These are phyloP conservation scores for Myxozyma geophila DNA, from an alignment of 805 yeast genomes.

Conservation along the genomic window DNA sequence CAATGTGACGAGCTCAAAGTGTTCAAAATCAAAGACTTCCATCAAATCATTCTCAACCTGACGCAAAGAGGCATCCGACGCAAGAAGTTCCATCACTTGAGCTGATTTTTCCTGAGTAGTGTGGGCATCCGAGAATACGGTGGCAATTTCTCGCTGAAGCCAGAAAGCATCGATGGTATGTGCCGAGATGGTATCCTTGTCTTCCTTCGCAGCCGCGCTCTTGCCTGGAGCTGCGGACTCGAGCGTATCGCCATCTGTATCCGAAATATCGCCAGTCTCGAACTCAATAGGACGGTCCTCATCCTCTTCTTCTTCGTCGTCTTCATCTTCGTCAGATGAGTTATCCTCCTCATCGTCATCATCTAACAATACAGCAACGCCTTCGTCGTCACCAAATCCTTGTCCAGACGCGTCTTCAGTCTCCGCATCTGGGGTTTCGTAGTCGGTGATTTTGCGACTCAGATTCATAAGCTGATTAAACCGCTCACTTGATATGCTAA, in stretches of 20 bases:
- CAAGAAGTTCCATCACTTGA: slow-evolving; percentile 50
- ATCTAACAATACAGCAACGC: slow-evolving; percentile 52
- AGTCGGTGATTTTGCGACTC: slow-evolving; percentile 58
- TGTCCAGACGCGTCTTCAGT: slow-evolving; percentile 26
- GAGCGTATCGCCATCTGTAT: slow-evolving; percentile 34
- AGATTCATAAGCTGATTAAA: slow-evolving; percentile 55
- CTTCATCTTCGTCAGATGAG: slow-evolving; percentile 43
- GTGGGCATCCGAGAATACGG: slow-evolving; percentile 48
- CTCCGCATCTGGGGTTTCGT: slow-evolving; percentile 40
- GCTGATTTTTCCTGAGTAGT: slow-evolving; percentile 50
- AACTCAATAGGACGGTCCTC: slow-evolving; percentile 39
- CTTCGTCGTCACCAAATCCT: slow-evolving; percentile 48
- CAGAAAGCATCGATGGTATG: slow-evolving; percentile 55
- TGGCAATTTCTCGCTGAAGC: slow-evolving; percentile 57
- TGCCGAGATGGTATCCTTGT: slow-evolving; percentile 43
- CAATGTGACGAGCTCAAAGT: slow-evolving; percentile 54
- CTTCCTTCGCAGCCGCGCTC: slow-evolving; percentile 1
- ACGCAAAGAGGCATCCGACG: slow-evolving; percentile 47
- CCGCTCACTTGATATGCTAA: slow-evolving; percentile 49
- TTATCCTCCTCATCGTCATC: slow-evolving; percentile 47
- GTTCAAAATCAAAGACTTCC: slow-evolving; percentile 56
- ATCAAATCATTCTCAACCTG: slow-evolving; percentile 60
- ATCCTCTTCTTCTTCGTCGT: slow-evolving; percentile 41
- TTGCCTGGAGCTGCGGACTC: slow-evolving; percentile 14
- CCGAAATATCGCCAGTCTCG: slow-evolving; percentile 41